Evolutionary conservation across 2,329 filamentous ascomycete genomes (phyloP).

Genomic region (Monosporascus sp.): DNA sequence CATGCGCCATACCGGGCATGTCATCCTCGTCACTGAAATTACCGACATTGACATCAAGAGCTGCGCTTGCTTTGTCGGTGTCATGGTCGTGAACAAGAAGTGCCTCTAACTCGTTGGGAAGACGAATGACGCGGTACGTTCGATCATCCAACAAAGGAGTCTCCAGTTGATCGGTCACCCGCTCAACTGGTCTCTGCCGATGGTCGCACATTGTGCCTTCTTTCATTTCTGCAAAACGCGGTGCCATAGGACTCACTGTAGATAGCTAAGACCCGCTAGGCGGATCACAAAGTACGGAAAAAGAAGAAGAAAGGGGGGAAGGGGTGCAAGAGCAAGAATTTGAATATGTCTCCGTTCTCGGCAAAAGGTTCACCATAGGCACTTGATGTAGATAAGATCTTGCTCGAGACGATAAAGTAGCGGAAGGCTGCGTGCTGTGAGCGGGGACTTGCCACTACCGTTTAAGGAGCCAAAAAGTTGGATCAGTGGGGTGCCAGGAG

Average conservation of each 20-base stretch:
- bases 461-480: neutral
- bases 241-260: conserved; percentile 18
- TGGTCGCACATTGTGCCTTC: conserved; percentile 25
- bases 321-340: neutral
- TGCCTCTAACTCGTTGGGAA: conserved; percentile 84
- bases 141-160: conserved; percentile 61
- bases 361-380: no score
- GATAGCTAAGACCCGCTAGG: conserved; percentile 1
- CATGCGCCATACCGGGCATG: conserved; percentile 93
- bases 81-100: conserved; percentile 89
- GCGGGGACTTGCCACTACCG: neutral
- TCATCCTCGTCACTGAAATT: conserved; percentile 89
- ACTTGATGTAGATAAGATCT: no score
- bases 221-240: conserved; percentile 17
- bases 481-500: neutral
- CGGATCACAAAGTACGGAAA: neutral
- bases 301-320: conserved; percentile 1
- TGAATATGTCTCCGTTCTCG: neutral
- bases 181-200: conserved; percentile 28
- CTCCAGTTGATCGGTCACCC: conserved; percentile 27
- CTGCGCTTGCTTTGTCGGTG: conserved; percentile 94
- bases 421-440: neutral
- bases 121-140: conserved; percentile 77
- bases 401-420: neutral
- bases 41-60: conserved; percentile 92